phyloP scores from a whole-genome alignment of 345 rosid genomes.

The Bruguiera gymnorhiza region DNA sequence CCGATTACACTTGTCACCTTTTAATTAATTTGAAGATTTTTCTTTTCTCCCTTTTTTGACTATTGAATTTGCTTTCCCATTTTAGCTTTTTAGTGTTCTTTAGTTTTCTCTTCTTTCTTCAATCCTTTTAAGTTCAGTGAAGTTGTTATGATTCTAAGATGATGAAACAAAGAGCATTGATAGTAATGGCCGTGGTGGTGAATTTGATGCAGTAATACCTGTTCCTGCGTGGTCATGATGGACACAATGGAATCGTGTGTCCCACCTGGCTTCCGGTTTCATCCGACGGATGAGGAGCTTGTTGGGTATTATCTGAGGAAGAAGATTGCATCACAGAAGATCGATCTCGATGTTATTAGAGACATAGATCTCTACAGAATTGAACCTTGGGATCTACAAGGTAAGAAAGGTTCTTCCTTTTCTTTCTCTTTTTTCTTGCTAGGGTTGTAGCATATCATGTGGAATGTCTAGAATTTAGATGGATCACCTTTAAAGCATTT shows the following conservation, averaged over 20 bases:
- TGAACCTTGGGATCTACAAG: constrained; percentile 99
- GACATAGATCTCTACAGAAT: constrained; percentile 94
- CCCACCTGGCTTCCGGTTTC: constrained; percentile 98
- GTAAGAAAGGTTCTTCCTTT: constrained; percentile 26
- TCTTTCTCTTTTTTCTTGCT: not conserved
- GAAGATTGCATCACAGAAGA: constrained; percentile 94
- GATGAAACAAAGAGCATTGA: constrained; percentile 16
- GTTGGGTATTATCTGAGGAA: constrained; percentile 95
- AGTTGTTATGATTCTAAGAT: constrained; percentile 33
- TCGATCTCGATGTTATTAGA: constrained; percentile 94
- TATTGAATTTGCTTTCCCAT: not conserved
- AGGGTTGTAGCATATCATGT: constrained; percentile 13
- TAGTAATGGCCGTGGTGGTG: constrained; percentile 27
- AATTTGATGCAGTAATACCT: constrained; percentile 44
- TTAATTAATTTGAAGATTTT: constrained; percentile 13
- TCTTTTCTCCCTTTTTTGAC: not conserved
- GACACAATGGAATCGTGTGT: constrained; percentile 87
- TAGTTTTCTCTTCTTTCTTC: not conserved
- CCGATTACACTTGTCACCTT: constrained; percentile 45
- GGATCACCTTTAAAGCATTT: not conserved
- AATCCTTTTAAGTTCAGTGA: not conserved
- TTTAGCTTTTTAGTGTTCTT: constrained; percentile 10
- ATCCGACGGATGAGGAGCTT: constrained; percentile 97
- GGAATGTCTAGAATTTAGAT: not conserved
- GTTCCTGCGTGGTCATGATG: constrained; percentile 30